A percentile compares a stretch with the other conserved stretches of the same genome.
phyloP scores from a whole-genome alignment of 768 basidiomycete genomes.

The Piloderma croceum region DNA sequence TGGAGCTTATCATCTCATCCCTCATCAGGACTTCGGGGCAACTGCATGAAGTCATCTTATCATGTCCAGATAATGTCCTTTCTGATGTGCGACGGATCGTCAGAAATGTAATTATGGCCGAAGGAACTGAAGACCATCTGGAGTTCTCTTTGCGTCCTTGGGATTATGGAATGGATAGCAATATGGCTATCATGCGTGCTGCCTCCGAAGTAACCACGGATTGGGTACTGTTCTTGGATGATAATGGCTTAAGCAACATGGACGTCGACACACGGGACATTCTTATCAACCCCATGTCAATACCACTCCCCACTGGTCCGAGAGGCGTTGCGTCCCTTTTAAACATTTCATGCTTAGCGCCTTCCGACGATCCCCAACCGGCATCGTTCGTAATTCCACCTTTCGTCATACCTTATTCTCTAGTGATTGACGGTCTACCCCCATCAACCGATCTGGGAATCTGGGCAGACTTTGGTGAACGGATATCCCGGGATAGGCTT shows the following conservation, averaged over 20 bases:
- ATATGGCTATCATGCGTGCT: constrained; percentile 28
- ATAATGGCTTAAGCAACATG: constrained; percentile 35
- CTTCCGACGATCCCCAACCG: constrained; percentile 27
- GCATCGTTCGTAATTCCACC: constrained; percentile 58
- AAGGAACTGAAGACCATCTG: constrained; percentile 28
- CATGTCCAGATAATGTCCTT: constrained; percentile 36
- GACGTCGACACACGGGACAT: constrained; percentile 26
- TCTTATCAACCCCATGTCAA: constrained; percentile 38
- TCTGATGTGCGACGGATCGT: constrained; percentile 32
- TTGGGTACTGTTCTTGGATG: constrained; percentile 50
- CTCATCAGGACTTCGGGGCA: constrained; percentile 31
- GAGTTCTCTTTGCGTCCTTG: constrained; percentile 39
- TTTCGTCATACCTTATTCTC: constrained; percentile 40
- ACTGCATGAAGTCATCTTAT: constrained; percentile 42
- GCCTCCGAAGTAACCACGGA: constrained; percentile 38
- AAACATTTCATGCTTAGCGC: constrained; percentile 27
- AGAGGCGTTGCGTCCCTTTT: constrained; percentile 24
- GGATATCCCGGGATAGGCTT: constrained; percentile 20
- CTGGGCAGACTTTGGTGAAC: constrained; percentile 25
- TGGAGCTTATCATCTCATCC: constrained; percentile 32
- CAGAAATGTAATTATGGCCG: constrained; percentile 24
- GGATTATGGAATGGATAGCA: constrained; percentile 15
- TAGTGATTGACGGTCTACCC: constrained; percentile 16
- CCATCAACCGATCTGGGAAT: constrained; percentile 8
- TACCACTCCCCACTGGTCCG: constrained; percentile 38